Evolutionary conservation across 805 yeast species (phyloP), one percentile per base, ranked within the genome.

Genomic region (Metschnikowia corniflorae): DNA sequence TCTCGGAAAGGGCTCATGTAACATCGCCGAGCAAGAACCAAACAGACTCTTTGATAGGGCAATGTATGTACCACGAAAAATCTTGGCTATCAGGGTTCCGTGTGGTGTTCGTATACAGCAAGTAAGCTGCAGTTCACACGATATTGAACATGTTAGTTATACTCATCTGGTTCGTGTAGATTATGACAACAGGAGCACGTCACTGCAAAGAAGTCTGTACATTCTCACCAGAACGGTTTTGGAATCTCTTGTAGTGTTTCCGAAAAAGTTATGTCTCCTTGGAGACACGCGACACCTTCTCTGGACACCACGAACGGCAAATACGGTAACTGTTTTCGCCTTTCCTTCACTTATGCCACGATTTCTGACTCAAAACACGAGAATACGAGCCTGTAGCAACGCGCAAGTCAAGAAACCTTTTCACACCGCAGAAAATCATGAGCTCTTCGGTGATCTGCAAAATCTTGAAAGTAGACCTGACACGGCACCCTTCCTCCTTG

Each of bases 141-240:
- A 68, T 35, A 93, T 85, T 39, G 93, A 68, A 57, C 93, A 97
- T 2, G 96, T 96, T 65, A 93, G 98, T 40, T 85, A 57, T 91
- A 93, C 60, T 93, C 98, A 59, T 93, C 98, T 41, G 93, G 68
- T 61, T 93, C 98, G 57, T 93, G 98, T 34, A 93, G 63, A 1
- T 98, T 98, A 0, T 93, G 16, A 93, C 98, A 63, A 93, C 98
- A 2, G 98, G 98, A 0, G 98, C 98, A 39, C 98, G 59, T 93
- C 97, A 52, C 95, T 82, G 53, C 96, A 87, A 93, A 96, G 57
- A 91, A 83, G 60, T 93, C 98, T 0, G 97, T 97, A 38, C 84
- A 80, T 48, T 86, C 86, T 26, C 96, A 96, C 16, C 86, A 95
- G 65, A 93, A 93, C 26, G 82, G 73, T 22, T 80, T 82, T 49